Evolutionary conservation across 192 early-diverging fungal genomes (phyloP).

Genomic region (Coemansia sp.): DNA sequence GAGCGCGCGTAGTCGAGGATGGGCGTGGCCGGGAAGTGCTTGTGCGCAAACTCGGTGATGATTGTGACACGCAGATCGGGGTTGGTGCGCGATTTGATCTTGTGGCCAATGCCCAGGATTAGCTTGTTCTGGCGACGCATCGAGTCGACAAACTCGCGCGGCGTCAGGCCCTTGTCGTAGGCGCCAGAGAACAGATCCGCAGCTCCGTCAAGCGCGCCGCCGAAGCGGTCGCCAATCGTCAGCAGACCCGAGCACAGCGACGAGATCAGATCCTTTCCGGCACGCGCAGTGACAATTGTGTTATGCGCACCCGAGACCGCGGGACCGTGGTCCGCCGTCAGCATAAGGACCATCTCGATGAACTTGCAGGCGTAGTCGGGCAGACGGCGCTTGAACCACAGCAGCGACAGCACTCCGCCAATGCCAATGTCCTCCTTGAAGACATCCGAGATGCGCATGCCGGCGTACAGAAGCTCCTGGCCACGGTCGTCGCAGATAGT

Average conservation of each 20-base stretch:
- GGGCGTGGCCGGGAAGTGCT: slow-evolving; percentile 82
- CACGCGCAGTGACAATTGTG: slow-evolving; percentile 91
- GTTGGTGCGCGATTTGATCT: slow-evolving; percentile 99
- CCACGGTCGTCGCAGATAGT: slow-evolving; percentile 99
- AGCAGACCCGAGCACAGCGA: slow-evolving; percentile 92
- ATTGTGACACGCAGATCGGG: slow-evolving; percentile 95
- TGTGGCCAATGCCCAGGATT: slow-evolving; percentile 98
- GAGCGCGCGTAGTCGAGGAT: slow-evolving; percentile 92
- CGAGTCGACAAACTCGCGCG: slow-evolving; percentile 91
- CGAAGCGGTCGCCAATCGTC: slow-evolving; percentile 98
- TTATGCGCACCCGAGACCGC: slow-evolving; percentile 94
- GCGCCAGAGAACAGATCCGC: slow-evolving; percentile 88
- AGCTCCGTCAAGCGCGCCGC: slow-evolving; percentile 96
- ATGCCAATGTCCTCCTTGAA: slow-evolving; percentile 99
- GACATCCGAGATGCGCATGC: slow-evolving; percentile 97
- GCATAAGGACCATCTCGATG: slow-evolving; percentile 99
- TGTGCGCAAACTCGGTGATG: slow-evolving; percentile 90
- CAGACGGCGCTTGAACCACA: slow-evolving; percentile 98
- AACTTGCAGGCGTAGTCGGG: slow-evolving; percentile 94
- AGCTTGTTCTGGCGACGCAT: slow-evolving; percentile 97
- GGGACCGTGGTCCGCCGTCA: slow-evolving; percentile 98
- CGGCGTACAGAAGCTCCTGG: slow-evolving; percentile 97
- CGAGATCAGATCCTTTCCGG: slow-evolving; percentile 96
- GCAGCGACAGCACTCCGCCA: slow-evolving; percentile 91
- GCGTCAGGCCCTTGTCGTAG: slow-evolving; percentile 90